Conservation (phyloP, 768 basidiomycete species). For the Sporobolomyces roseus region DNA sequence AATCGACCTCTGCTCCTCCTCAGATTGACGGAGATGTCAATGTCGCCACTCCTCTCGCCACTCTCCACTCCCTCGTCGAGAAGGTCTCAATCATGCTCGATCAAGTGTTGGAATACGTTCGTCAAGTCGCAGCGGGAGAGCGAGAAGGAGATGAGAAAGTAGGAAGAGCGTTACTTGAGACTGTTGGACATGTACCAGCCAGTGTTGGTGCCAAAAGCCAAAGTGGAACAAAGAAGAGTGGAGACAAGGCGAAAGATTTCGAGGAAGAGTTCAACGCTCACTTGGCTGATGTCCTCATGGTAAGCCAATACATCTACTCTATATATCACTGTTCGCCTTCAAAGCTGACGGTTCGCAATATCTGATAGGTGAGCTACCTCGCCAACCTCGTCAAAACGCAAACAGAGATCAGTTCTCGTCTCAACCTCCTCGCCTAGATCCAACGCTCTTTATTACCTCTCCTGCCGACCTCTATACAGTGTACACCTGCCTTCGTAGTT, state of each 20-base stretch:
- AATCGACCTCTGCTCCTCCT: neutral
- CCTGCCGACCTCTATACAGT: no score
- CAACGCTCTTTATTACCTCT: no score
- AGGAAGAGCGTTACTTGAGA: slow-evolving; percentile 86
- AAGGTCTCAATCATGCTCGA: slow-evolving; percentile 73
- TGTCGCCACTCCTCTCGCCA: slow-evolving; percentile 66
- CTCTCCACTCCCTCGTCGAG: slow-evolving; percentile 68
- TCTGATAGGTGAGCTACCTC: slow-evolving; percentile 70
- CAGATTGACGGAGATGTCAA: slow-evolving; percentile 38
- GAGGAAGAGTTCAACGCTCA: slow-evolving; percentile 63
- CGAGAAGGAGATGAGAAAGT: slow-evolving; percentile 74
- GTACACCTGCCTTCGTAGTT: no score
- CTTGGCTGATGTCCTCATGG: slow-evolving; percentile 77
- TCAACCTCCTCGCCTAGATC: slow-evolving; percentile 22
- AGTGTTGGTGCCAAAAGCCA: neutral
- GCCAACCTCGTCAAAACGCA: slow-evolving; percentile 89
- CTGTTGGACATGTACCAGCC: slow-evolving; percentile 62
- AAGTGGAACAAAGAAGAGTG: slow-evolving; percentile 42
- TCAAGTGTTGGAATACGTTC: slow-evolving; percentile 78
- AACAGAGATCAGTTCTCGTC: slow-evolving; percentile 57
- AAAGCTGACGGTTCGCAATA: no score
- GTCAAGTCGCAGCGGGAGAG: slow-evolving; percentile 71
- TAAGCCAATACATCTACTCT: slow-evolving; percentile 3
- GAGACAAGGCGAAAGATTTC: slow-evolving; percentile 57
- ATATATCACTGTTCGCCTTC: no score